Conservation (phyloP, 1,284 basidiomycete species). For the Pisolithus thermaeus region DNA sequence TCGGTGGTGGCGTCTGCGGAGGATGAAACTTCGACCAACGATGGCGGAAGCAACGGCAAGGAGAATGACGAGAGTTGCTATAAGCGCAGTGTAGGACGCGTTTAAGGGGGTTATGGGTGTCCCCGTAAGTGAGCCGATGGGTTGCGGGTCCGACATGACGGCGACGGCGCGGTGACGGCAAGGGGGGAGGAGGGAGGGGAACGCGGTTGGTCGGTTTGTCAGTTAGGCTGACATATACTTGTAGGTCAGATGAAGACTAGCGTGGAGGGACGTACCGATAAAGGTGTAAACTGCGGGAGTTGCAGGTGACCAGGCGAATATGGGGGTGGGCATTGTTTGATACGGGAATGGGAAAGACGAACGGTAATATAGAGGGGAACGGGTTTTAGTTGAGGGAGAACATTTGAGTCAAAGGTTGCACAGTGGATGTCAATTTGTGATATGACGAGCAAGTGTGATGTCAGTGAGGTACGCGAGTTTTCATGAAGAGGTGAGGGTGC, state of each 20-base stretch:
- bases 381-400: not conserved
- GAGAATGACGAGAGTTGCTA: conserved; percentile 61
- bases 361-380: no score
- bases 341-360: conserved; percentile 5
- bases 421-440: conserved; percentile 5
- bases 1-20: conserved; percentile 51
- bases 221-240: conserved; percentile 3
- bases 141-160: conserved; percentile 14
- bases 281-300: conserved; percentile 25
- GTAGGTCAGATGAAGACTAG: not conserved
- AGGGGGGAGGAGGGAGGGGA: no score
- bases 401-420: not conserved
- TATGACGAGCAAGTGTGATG: not conserved
- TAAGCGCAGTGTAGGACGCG: conserved; percentile 23
- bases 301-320: not conserved
- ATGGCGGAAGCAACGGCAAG: conserved; percentile 59
- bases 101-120: conserved; percentile 4
- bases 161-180: not conserved
- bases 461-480: not conserved
- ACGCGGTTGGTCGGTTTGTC: not conserved
- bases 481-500: conserved; percentile 1
- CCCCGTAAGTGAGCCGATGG: not conserved
- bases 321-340: conserved; percentile 9
- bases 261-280: conserved; percentile 20
- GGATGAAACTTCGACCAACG: conserved; percentile 51